Evolutionary conservation across 306 rosid genomes (phyloP).

Genomic region (Hippophae rhamnoides): DNA sequence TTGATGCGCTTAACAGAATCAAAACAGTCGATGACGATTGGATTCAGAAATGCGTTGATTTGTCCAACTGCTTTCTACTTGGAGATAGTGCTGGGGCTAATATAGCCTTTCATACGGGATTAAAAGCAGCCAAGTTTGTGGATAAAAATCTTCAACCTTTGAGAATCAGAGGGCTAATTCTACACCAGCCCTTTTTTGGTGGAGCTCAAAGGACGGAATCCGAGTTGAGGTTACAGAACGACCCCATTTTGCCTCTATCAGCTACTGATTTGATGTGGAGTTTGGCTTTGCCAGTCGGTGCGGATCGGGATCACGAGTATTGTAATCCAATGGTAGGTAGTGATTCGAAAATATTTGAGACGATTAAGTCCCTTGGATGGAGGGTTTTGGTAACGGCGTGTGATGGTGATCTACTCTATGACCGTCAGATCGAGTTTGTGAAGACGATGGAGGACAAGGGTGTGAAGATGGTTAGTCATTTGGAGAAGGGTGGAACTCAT

Average conservation of each 20-base stretch:
- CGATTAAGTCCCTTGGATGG: constrained; percentile 19
- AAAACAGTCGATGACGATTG: neutral
- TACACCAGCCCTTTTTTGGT: constrained; percentile 35
- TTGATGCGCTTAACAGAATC: constrained; percentile 16
- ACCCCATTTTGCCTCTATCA: constrained; percentile 6
- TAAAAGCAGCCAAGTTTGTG: too few species aligned
- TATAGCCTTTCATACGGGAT: neutral
- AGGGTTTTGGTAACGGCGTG: constrained; percentile 21
- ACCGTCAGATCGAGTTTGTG: constrained; percentile 21
- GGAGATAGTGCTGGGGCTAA: constrained; percentile 23
- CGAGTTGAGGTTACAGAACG: constrained; percentile 16
- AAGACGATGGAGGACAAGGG: constrained; percentile 21
- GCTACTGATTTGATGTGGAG: constrained; percentile 24
- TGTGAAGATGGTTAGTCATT: constrained; percentile 10
- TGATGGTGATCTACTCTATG: constrained; percentile 29
- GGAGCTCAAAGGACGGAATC: constrained; percentile 27
- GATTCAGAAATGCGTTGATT: neutral
- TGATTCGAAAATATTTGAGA: neutral
- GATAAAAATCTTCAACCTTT: constrained; percentile 1
- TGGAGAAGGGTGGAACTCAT: constrained; percentile 23
- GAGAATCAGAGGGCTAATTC: constrained; percentile 28
- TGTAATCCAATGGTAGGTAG: constrained; percentile 16
- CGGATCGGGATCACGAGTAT: constrained; percentile 25
- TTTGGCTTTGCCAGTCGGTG: constrained; percentile 25
- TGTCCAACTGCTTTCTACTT: constrained; percentile 8